Base-by-base conservation (phyloP, 2,329 filamentous ascomycete species). In the Exophiala spinifera region DNA sequence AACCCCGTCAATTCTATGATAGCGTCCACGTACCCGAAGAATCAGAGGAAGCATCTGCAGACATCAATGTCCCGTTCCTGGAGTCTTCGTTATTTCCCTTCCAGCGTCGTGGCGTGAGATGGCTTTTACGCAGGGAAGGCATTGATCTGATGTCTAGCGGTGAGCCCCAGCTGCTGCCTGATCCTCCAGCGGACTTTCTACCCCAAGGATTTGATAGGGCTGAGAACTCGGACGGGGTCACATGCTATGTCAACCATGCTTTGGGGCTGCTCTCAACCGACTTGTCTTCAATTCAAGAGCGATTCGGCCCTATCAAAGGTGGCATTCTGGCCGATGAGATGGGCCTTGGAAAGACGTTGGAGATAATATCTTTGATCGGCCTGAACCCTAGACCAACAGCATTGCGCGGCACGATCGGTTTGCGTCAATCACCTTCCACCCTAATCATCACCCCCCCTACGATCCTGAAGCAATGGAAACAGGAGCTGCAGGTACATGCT, bases 401-500 rank as follows among this genome's bases (percentile, higher is more conserved):
- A 10, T 31, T 46, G 19, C n/a, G 42, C 2, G 54, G 63, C 40
- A 59, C 55, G 19, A 61, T 64, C 21, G 62, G 62, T 4, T 56
- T 75, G 37, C 66, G 60, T 46, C 61, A 62, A 40, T 82, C 81
- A 31, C 70, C 73, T 15, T 79, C 81, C 1, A 86, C 83, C 1
- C 70, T 86, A 40, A 85, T 86, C 51, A 83, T 86, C 54, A 83
- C 81, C 1, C 83, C 83, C 3, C 72, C 75, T 5, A 77, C 81
- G 1, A 84, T 86, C 40, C 69, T 85, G 4, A 75, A 83, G 49
- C 83, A 86, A 64, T 86, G 83, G 83, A 77, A 77, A 58, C 76
- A 77, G 49, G 83, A 86, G 64, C 69, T 86, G n/a, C 65, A 71
- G 21, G 70, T 68, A 2, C 82, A 85, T 69, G 79, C 82, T 4